Evolutionary conservation across 139 green algal species (phyloP), one percentile per base, ranked within the genome.

Genomic region (Desmodesmus armatus): DNA sequence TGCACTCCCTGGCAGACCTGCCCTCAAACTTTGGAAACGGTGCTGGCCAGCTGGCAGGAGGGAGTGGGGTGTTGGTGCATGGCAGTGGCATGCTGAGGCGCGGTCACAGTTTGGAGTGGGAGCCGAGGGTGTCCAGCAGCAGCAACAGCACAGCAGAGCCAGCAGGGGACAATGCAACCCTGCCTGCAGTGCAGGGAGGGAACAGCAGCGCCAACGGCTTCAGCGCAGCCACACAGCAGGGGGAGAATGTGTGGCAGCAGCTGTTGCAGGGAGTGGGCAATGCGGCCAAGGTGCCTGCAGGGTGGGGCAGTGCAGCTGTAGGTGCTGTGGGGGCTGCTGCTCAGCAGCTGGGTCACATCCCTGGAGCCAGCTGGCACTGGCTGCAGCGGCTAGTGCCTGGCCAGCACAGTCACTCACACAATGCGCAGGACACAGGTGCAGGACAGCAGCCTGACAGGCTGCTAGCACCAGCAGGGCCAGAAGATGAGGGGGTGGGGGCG

Each of bases 261-360:
- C 47, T 21, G 47, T 13, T 55, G 47, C 47, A 55, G 47, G 33
- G 49, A 0, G 9, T 69, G 49, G 73, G 73, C 29, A 67, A 25
- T 31, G 43, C 31, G 31, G 43, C 3, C 55, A 78, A 40, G 49
- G 37, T 40, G 60, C n/a, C n/a, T n/a, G 15, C 37, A 29, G 25
- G 3, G 15, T 33, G 17, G 11, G 3, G 35, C 33, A 37, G 47
- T 44, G 73, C 33, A 65, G 73, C 47, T 49, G 73, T n/a, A 69
- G 73, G 9, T 3, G 29, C 63, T 21, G n/a, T 65, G 49, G 31
- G 31, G 35, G 51, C 19, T 58, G 39, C 39, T 55, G 9, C 41
- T 13, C 76, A 82, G 76, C 76, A 82, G 76, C 55, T 82, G 71
- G 55, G 72, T 53, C 39, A 7, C 72, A 37, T 72, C 72, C 29